phyloP scores from a whole-genome alignment of 2,329 filamentous ascomycete genomes.

The Fusarium sp. region DNA sequence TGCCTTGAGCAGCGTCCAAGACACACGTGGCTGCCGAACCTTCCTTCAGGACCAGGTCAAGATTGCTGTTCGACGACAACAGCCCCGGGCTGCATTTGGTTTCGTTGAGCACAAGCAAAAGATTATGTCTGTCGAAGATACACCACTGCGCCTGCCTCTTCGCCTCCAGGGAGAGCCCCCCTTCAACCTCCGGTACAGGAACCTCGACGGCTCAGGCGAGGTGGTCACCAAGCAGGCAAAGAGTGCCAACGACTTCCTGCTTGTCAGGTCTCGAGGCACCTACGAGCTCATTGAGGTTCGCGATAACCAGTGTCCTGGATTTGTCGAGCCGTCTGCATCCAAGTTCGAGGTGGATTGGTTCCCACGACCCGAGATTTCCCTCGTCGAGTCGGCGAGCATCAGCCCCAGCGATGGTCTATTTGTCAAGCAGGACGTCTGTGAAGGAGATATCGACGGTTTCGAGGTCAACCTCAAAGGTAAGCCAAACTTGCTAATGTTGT shows the following conservation, averaged over 20 bases:
- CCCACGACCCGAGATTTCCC: conserved; percentile 73
- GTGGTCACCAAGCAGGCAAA: conserved; percentile 59
- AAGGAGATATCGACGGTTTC: conserved; percentile 90
- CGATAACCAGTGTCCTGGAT: conserved; percentile 83
- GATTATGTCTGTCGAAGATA: conserved; percentile 78
- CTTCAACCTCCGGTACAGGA: conserved; percentile 81
- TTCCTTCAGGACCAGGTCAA: conserved; percentile 84
- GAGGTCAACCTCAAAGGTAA: conserved; percentile 80
- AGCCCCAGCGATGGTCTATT: conserved; percentile 61
- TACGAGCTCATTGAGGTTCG: conserved; percentile 81
- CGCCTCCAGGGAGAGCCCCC: conserved; percentile 85
- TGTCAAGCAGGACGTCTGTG: conserved; percentile 83
- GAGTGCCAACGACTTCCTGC: conserved; percentile 71
- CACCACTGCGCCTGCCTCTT: conserved; percentile 76
- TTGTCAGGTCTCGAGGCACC: conserved; percentile 70
- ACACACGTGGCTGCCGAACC: conserved; percentile 85
- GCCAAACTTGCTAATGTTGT: conserved; percentile 34
- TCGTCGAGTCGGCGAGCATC: conserved; percentile 71
- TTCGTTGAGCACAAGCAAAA: conserved; percentile 80
- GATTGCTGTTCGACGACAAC: conserved; percentile 86
- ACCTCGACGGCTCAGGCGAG: conserved; percentile 62
- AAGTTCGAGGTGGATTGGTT: conserved; percentile 87
- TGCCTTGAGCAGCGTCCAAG: conserved; percentile 83
- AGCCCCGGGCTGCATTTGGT: conserved; percentile 86
- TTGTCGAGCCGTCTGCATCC: conserved; percentile 75